Conservation (phyloP, 2,329 filamentous ascomycete species). For the Zasmidium citrigriseum region DNA sequence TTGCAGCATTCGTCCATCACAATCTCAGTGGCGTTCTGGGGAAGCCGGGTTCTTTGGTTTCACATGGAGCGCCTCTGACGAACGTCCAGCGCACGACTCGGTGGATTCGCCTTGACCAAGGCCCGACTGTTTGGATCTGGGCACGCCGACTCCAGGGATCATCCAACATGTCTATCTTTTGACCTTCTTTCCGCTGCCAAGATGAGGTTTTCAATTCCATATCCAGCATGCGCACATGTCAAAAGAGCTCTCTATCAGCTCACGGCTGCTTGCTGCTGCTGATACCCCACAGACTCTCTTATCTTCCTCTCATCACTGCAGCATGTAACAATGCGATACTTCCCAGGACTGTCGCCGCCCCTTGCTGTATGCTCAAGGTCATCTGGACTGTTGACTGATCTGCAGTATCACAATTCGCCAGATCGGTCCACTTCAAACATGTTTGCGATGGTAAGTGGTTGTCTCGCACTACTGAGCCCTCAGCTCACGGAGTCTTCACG, state of each 20-base stretch:
- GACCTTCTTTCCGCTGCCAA: neutral
- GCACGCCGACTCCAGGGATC: too few relatives aligned
- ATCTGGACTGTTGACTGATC: too few relatives aligned
- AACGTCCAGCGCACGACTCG: too few relatives aligned
- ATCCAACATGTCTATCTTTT: neutral
- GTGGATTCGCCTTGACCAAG: too few relatives aligned
- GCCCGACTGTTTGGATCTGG: neutral
- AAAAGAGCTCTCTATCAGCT: neutral
- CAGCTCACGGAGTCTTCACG: too few relatives aligned
- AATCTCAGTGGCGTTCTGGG: neutral
- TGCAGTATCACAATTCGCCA: neutral
- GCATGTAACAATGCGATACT: too few relatives aligned
- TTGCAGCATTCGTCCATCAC: neutral
- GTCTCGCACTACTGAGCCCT: too few relatives aligned
- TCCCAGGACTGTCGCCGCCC: too few relatives aligned
- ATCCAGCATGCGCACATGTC: neutral
- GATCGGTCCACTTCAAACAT: neutral
- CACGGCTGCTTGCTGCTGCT: too few relatives aligned
- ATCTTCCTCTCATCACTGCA: too few relatives aligned
- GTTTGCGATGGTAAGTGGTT: too few relatives aligned
- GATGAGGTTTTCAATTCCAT: neutral
- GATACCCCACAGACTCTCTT: too few relatives aligned
- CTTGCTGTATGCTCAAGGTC: neutral
- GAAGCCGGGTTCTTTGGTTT: neutral
- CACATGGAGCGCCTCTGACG: conserved; percentile 2